A percentile compares a stretch with the other conserved stretches of the same genome.
Conservation (phyloP, 2,329 filamentous ascomycete genomes). For the Beauveria caledonica region DNA sequence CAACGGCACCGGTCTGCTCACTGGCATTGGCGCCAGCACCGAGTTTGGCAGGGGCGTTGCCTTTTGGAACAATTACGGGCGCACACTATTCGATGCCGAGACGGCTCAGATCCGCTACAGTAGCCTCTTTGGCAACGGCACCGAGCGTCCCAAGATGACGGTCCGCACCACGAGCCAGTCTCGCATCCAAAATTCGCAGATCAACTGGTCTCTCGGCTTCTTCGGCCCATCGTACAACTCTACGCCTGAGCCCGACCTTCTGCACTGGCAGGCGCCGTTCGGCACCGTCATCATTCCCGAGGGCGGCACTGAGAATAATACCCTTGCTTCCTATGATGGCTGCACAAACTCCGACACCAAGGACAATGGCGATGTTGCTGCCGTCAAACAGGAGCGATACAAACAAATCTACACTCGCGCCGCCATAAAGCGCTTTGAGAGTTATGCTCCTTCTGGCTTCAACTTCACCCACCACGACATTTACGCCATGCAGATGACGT, state of each 20-base stretch:
- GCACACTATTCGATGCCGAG: slow-evolving; percentile 42
- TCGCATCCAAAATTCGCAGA: slow-evolving; percentile 46
- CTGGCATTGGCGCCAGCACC: slow-evolving; percentile 40
- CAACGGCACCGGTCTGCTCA: slow-evolving; percentile 32
- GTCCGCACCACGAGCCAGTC: slow-evolving; percentile 46
- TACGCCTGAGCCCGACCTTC: slow-evolving; percentile 28
- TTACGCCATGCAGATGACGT: slow-evolving; percentile 43
- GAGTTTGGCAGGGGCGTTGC: slow-evolving; percentile 40
- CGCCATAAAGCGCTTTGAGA: slow-evolving; percentile 37
- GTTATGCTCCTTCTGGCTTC: slow-evolving; percentile 39
- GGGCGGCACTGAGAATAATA: slow-evolving; percentile 58
- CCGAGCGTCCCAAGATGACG: slow-evolving; percentile 38
- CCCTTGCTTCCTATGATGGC: slow-evolving; percentile 37
- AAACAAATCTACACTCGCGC: slow-evolving; percentile 35
- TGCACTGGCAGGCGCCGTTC: slow-evolving; percentile 32
- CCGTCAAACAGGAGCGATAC: slow-evolving; percentile 34
- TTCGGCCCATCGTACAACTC: slow-evolving; percentile 38
- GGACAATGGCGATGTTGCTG: slow-evolving; percentile 28
- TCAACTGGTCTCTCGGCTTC: slow-evolving; percentile 44
- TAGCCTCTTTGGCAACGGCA: slow-evolving; percentile 33
- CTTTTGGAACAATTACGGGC: slow-evolving; percentile 48
- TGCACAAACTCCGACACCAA: slow-evolving; percentile 33
- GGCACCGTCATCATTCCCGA: slow-evolving; percentile 58
- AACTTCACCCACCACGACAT: slow-evolving; percentile 40
- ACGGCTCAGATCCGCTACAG: slow-evolving; percentile 40